A percentile compares a stretch with the other conserved stretches of the same genome.
These are phyloP conservation scores for Termitomyces sp. DNA, from an alignment of 768 basidiomycete genomes.

Conservation along the genomic window DNA sequence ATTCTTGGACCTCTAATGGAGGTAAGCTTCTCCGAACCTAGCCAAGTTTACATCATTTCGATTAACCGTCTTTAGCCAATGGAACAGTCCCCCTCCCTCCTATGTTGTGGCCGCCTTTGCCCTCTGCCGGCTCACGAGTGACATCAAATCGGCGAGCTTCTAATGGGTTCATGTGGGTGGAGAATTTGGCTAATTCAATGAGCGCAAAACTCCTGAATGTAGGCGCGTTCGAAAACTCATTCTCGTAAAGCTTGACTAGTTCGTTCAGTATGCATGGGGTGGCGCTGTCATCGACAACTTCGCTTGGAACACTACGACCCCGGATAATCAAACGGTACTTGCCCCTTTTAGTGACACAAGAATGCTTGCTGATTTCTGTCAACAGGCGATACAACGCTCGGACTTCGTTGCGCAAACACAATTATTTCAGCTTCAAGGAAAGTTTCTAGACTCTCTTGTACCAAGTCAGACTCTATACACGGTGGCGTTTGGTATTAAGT, in stretches of 20 bases:
- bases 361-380: neutral
- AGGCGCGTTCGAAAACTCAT: neutral
- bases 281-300: slow-evolving; percentile 27
- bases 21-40: neutral
- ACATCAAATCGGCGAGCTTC: slow-evolving; percentile 23
- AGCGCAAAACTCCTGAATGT: slow-evolving; percentile 24
- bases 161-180: slow-evolving; percentile 27
- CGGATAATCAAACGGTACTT: slow-evolving; percentile 18
- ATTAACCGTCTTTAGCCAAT: slow-evolving; percentile 16
- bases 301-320: slow-evolving; percentile 26
- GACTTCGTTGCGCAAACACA: slow-evolving; percentile 23
- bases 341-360: neutral
- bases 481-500: slow-evolving; percentile 27
- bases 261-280: slow-evolving; percentile 25
- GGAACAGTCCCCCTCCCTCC: slow-evolving; percentile 26
- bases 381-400: slow-evolving; percentile 16
- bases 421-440: slow-evolving; percentile 23
- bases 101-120: slow-evolving; percentile 23
- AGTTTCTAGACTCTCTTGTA: slow-evolving; percentile 20
- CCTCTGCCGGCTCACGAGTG: slow-evolving; percentile 23
- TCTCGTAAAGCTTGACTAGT: neutral
- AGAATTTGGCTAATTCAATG: slow-evolving; percentile 21
- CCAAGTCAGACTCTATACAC: slow-evolving; percentile 23
- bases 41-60: neutral
- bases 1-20: slow-evolving; percentile 3